Conservation (phyloP, 768 basidiomycete species). For the Clavaria fumosa region DNA sequence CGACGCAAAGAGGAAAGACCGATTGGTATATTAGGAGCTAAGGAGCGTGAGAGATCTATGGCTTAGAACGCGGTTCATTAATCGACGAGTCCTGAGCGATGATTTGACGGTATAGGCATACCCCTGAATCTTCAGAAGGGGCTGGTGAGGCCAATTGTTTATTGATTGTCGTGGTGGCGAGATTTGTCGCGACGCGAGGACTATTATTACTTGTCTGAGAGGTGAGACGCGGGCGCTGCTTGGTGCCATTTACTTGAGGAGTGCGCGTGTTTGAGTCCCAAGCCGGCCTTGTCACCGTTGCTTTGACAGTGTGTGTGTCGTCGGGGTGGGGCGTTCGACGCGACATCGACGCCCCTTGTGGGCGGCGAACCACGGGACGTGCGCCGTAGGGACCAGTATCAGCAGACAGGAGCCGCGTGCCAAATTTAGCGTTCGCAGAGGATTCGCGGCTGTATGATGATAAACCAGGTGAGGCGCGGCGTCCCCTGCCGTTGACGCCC, state of each 20-base stretch:
- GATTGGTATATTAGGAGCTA: constrained; percentile 11
- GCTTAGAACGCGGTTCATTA: constrained; percentile 33
- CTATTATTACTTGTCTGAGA: constrained; percentile 64
- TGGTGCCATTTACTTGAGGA: constrained; percentile 21
- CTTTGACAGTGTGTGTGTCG: constrained; percentile 49
- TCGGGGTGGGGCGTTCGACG: constrained; percentile 37
- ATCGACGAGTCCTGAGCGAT: constrained; percentile 50
- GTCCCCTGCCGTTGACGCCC: constrained; percentile 27
- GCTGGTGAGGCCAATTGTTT: constrained; percentile 52
- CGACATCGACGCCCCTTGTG: constrained; percentile 30
- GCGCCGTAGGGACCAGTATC: constrained; percentile 27
- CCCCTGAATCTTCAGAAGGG: constrained; percentile 69
- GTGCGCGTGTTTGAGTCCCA: constrained; percentile 55
- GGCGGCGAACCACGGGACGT: constrained; percentile 53
- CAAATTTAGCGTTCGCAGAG: constrained; percentile 88
- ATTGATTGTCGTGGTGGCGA: constrained; percentile 22
- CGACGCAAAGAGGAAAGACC: constrained; percentile 11
- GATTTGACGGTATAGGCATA: constrained; percentile 72
- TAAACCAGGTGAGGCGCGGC: constrained; percentile 22
- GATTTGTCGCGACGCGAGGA: constrained; percentile 21
- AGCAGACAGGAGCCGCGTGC: constrained; percentile 58
- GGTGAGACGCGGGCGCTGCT: constrained; percentile 54
- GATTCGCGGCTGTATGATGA: constrained; percentile 66
- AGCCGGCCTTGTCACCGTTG: constrained; percentile 59
- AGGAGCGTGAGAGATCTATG: constrained; percentile 10